Evolutionary conservation across 2,329 filamentous ascomycete genomes (phyloP).

Genomic region (Pseudogymnoascus pannorum): DNA sequence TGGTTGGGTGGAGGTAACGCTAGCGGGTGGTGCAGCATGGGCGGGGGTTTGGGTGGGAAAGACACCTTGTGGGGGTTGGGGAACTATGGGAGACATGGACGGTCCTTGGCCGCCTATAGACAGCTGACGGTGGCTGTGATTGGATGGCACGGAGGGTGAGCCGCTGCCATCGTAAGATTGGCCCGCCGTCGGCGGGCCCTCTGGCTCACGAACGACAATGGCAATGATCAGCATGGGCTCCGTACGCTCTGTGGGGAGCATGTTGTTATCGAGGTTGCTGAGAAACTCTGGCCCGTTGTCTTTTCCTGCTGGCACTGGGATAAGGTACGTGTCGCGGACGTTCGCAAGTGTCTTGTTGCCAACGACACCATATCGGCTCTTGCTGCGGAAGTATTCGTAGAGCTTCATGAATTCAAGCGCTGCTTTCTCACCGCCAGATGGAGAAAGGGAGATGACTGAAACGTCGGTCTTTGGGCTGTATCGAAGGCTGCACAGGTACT

Average conservation of each 20-base stretch:
- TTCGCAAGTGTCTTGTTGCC: conserved; percentile 63
- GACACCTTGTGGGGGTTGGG: conserved; percentile 29
- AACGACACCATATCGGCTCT: conserved; percentile 81
- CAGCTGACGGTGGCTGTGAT: conserved; percentile 36
- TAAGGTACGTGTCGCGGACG: conserved; percentile 84
- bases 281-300: conserved; percentile 71
- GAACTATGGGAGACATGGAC: conserved; percentile 46
- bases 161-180: conserved; percentile 22
- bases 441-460: conserved; percentile 65
- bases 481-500: conserved; percentile 82
- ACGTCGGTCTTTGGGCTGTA: conserved; percentile 80
- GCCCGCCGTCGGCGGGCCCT: conserved; percentile 13
- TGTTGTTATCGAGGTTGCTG: conserved; percentile 78
- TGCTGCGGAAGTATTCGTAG: conserved; percentile 79
- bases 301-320: conserved; percentile 70
- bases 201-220: conserved; percentile 68
- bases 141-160: conserved; percentile 30
- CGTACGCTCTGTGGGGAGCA: conserved; percentile 61
- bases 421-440: conserved; percentile 50
- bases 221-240: conserved; percentile 77
- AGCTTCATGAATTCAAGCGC: conserved; percentile 62
- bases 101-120: conserved; percentile 42
- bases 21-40: conserved; percentile 16
- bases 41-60: conserved; percentile 15
- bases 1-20: conserved; percentile 29